A percentile compares a stretch with the other conserved stretches of the same genome.
phyloP scores from a whole-genome alignment of 2,329 filamentous ascomycete species.

The Phialophora expanda region DNA sequence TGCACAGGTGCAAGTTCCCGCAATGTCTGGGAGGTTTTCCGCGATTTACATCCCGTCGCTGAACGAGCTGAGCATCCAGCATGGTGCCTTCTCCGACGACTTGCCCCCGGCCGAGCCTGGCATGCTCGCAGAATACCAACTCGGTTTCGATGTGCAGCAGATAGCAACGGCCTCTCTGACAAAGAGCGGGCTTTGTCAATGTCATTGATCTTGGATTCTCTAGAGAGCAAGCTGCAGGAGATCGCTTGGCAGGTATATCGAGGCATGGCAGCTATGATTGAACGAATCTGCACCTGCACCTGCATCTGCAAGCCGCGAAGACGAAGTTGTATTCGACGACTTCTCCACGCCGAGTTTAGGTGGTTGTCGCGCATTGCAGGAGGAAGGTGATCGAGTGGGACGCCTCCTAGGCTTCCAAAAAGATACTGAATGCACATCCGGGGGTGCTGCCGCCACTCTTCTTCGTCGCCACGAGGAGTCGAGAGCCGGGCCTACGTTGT shows the following conservation, averaged over 20 bases:
- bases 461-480: conserved; percentile 69
- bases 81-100: conserved; percentile 21
- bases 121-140: conserved; percentile 10
- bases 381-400: conserved; percentile 21
- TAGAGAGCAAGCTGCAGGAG: conserved; percentile 5
- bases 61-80: conserved; percentile 21
- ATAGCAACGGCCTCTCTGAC: conserved; percentile 9
- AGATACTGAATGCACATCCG: conserved; percentile 7
- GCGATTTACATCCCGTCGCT: conserved; percentile 11
- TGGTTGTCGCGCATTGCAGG: conserved; percentile 16
- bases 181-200: conserved; percentile 7
- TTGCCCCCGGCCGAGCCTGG: conserved; percentile 17
- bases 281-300: conserved; percentile 11
- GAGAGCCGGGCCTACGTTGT: conserved; percentile 56
- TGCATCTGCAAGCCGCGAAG: conserved; percentile 18
- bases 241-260: neutral
- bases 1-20: neutral
- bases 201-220: conserved; percentile 7
- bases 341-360: conserved; percentile 15
- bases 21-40: neutral
- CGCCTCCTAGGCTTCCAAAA: neutral
- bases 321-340: conserved; percentile 21
- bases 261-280: conserved; percentile 1
- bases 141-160: conserved; percentile 11
- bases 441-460: conserved; percentile 71